These are phyloP conservation scores for Boletus tomentosulus DNA, from an alignment of 768 basidiomycete genomes.

Conservation along the genomic window DNA sequence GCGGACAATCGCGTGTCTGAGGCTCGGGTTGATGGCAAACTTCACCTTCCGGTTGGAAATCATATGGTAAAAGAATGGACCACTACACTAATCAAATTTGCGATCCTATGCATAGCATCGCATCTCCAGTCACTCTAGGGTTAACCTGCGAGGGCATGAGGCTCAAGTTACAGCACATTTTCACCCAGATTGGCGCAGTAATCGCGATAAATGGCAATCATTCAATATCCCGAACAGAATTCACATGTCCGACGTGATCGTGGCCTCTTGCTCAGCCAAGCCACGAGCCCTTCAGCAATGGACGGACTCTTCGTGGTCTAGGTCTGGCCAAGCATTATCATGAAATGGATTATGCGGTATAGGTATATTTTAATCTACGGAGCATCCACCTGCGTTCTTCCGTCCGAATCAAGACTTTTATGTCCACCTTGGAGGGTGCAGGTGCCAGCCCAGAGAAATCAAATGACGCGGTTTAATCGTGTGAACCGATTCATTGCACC, in stretches of 20 bases:
- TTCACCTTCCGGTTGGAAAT: constrained; percentile 1
- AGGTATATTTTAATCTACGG: constrained; percentile 19
- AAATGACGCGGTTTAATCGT: constrained; percentile 15
- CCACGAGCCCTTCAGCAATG: not conserved
- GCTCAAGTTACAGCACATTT: not conserved
- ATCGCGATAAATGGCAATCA: constrained; percentile 19
- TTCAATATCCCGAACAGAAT: constrained; percentile 10
- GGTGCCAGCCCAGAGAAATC: constrained; percentile 6
- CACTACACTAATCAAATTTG: not conserved
- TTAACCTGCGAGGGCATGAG: not conserved
- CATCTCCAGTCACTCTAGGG: not conserved
- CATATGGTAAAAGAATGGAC: constrained; percentile 17
- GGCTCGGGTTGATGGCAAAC: not conserved
- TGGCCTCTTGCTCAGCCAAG: not conserved
- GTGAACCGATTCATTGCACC: constrained; percentile 20
- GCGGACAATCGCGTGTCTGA: not conserved
- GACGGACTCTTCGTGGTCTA: not conserved
- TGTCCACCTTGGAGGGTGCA: not conserved
- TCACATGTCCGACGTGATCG: constrained; percentile 30
- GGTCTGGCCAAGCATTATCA: constrained; percentile 11
- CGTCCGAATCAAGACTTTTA: constrained; percentile 5
- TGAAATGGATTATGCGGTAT: constrained; percentile 27
- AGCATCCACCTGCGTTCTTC: constrained; percentile 8
- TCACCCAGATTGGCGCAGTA: constrained; percentile 6
- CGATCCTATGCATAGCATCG: not conserved